phyloP scores from a whole-genome alignment of 2,329 filamentous ascomycete genomes.

The Sphaerulina vaccinii region DNA sequence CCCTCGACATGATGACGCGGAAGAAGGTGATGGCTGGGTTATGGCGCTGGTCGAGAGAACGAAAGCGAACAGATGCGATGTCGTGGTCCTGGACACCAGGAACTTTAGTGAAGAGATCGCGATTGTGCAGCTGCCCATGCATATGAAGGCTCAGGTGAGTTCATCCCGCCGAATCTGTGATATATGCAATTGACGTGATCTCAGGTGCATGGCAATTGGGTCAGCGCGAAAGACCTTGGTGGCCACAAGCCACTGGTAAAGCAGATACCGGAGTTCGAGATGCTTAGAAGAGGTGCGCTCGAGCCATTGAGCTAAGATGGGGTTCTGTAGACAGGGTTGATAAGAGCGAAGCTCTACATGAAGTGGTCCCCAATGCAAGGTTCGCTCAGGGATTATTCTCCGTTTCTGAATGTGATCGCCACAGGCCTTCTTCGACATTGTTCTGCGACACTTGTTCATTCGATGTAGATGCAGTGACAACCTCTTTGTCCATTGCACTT shows the following conservation, averaged over 20 bases:
- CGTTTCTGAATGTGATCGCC: neutral
- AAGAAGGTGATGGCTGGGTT: conserved; percentile 54
- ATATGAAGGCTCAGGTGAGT: conserved; percentile 24
- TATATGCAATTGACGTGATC: neutral
- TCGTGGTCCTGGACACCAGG: conserved; percentile 45
- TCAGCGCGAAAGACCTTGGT: conserved; percentile 21
- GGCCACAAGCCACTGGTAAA: conserved; percentile 14
- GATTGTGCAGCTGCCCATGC: conserved; percentile 43
- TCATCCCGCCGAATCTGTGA: neutral
- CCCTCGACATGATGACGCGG: conserved; percentile 42
- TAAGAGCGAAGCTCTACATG: too few relatives aligned
- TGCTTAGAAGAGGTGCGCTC: conserved; percentile 13
- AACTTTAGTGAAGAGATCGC: conserved; percentile 43
- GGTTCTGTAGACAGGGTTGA: too few relatives aligned
- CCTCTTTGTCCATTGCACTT: neutral
- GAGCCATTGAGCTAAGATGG: conserved; percentile 19
- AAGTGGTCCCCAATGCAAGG: too few relatives aligned
- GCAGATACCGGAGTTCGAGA: conserved; percentile 13
- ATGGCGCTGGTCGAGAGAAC: conserved; percentile 45
- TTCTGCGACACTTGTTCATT: too few relatives aligned
- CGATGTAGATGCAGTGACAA: too few relatives aligned
- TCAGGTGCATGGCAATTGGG: conserved; percentile 15
- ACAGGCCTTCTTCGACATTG: neutral
- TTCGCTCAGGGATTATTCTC: too few relatives aligned
- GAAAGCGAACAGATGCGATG: conserved; percentile 30